phyloP scores from a whole-genome alignment of 148 eudicot species.

The Cornus controversa region DNA sequence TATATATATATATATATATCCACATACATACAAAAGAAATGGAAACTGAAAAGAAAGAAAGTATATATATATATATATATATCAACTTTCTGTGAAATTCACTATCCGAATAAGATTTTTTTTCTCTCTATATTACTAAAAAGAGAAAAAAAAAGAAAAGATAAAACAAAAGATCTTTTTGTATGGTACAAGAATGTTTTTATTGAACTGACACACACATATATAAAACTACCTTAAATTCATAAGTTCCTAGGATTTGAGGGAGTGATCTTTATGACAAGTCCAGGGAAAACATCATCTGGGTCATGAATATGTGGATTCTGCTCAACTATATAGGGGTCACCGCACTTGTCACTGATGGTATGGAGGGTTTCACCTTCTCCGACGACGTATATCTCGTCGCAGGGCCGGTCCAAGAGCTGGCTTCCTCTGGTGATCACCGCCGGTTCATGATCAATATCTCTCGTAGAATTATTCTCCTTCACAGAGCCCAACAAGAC shows the following conservation, averaged over 20 bases:
- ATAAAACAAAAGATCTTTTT: no score
- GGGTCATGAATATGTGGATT: constrained; percentile 62
- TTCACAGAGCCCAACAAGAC: not conserved
- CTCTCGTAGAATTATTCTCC: not conserved
- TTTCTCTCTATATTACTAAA: not conserved
- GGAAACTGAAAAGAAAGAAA: no score
- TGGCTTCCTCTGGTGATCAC: not conserved
- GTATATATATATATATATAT: no score
- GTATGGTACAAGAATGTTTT: not conserved
- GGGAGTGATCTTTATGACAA: constrained; percentile 42
- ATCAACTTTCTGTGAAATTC: no score
- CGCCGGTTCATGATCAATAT: not conserved
- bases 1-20: no score
- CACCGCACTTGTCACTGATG: constrained; percentile 57
- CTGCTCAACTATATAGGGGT: constrained; percentile 49
- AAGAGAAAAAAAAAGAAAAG: no score
- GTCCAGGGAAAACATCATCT: constrained; percentile 55
- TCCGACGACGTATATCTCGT: constrained; percentile 55
- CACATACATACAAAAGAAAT: no score
- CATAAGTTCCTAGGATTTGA: not conserved
- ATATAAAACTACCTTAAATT: not conserved
- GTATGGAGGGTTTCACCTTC: constrained; percentile 62
- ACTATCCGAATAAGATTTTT: no score
- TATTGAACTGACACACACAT: not conserved
- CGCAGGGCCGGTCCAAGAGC: constrained; percentile 30